phyloP scores from a whole-genome alignment of 352 stramenopile genomes.

The Globisporangium alternatum region DNA sequence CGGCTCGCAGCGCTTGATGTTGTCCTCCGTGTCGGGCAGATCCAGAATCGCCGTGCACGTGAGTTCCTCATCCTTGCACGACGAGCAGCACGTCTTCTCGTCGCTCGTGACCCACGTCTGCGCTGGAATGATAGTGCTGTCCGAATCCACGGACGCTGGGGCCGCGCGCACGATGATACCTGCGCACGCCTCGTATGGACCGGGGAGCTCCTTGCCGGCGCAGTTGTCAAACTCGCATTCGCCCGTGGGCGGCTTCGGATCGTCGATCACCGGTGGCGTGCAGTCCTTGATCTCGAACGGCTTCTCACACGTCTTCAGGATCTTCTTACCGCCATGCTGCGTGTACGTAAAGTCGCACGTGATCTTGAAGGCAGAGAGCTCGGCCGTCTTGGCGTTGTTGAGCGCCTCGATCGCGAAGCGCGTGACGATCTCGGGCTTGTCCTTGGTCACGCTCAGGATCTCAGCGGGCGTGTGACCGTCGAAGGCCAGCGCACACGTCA shows the following conservation, averaged over 20 bases:
- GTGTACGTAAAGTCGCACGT: constrained; percentile 57
- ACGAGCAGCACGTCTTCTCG: constrained; percentile 44
- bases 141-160: background rate
- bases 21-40: constrained; percentile 30
- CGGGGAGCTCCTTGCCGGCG: constrained; percentile 23
- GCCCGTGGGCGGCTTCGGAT: constrained; percentile 22
- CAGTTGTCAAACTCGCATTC: constrained; percentile 43
- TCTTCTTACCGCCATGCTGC: constrained; percentile 19
- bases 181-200: constrained; percentile 49
- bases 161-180: constrained; percentile 33
- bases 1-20: constrained; percentile 63
- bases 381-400: constrained; percentile 32
- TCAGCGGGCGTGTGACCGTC: constrained; percentile 22
- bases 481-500: constrained; percentile 39
- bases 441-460: constrained; percentile 33
- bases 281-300: constrained; percentile 62
- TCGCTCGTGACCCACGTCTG: constrained; percentile 27
- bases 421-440: constrained; percentile 42
- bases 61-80: constrained; percentile 24
- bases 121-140: background rate
- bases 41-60: constrained; percentile 45
- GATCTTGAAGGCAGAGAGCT: constrained; percentile 41
- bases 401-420: constrained; percentile 59
- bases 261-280: constrained; percentile 46
- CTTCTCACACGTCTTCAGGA: constrained; percentile 33